Evolutionary conservation across 2,329 filamentous ascomycete species (phyloP).

Genomic region (Talaromyces sp.): DNA sequence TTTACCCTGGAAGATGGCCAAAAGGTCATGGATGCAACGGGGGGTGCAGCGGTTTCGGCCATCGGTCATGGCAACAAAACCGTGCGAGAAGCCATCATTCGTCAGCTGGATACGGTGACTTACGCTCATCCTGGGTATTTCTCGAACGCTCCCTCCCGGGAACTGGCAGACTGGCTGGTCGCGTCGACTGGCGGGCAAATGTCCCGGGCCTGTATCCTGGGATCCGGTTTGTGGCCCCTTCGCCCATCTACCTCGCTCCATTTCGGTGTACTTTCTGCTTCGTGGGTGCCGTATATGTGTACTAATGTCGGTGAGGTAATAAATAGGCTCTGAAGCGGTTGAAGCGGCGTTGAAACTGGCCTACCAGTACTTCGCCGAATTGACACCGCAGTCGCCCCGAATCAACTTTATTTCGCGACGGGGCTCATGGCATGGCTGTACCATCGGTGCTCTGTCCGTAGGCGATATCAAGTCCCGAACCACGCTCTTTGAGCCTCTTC

Average conservation of each 20-base stretch:
- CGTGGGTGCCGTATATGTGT: not conserved
- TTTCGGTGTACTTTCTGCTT: not conserved
- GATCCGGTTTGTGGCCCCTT: slow-evolving; percentile 44
- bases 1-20: slow-evolving; percentile 44
- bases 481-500: slow-evolving; percentile 55
- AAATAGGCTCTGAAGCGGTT: slow-evolving; percentile 58
- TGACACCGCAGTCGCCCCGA: slow-evolving; percentile 48
- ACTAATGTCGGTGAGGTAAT: not conserved
- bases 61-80: slow-evolving; percentile 62
- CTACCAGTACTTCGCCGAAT: slow-evolving; percentile 60
- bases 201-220: slow-evolving; percentile 51
- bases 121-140: slow-evolving; percentile 51
- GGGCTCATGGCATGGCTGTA: slow-evolving; percentile 65
- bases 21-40: slow-evolving; percentile 63
- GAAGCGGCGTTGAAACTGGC: slow-evolving; percentile 64
- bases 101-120: slow-evolving; percentile 54
- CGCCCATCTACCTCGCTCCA: not conserved
- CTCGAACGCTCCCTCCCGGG: slow-evolving; percentile 47
- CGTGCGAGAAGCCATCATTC: slow-evolving; percentile 55
- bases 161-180: slow-evolving; percentile 45
- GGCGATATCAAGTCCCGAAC: slow-evolving; percentile 58
- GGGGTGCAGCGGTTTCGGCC: slow-evolving; percentile 67
- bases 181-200: slow-evolving; percentile 49
- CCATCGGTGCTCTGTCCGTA: slow-evolving; percentile 63
- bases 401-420: slow-evolving; percentile 59